Conservation (phyloP, 1,284 basidiomycete genomes). For the Caloboletus firmus region DNA sequence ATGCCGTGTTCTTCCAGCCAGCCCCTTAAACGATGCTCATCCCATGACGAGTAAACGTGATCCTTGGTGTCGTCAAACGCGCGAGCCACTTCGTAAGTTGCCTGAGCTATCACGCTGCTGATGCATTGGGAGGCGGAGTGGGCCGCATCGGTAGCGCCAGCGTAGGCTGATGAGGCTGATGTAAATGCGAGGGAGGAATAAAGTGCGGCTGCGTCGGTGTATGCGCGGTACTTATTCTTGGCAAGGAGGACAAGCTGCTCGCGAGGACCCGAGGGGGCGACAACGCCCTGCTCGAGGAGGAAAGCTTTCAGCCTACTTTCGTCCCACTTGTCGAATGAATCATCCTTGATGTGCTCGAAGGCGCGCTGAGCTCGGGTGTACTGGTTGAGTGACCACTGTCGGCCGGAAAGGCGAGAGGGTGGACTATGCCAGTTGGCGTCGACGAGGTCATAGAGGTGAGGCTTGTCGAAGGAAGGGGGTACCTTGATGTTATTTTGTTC, state of each 20-base stretch:
- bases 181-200: constrained; percentile 54
- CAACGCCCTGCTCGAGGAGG: constrained; percentile 83
- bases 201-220: constrained; percentile 53
- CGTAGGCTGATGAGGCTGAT: constrained; percentile 56
- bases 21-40: constrained; percentile 65
- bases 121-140: constrained; percentile 50
- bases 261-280: constrained; percentile 73
- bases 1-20: constrained; percentile 79
- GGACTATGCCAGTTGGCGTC: constrained; percentile 61
- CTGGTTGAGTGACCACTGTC: constrained; percentile 59
- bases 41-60: constrained; percentile 87
- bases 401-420: constrained; percentile 37
- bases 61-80: constrained; percentile 76
- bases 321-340: constrained; percentile 74
- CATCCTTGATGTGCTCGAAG: constrained; percentile 56
- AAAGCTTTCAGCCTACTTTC: constrained; percentile 80
- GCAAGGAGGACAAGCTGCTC: constrained; percentile 81
- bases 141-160: constrained; percentile 18
- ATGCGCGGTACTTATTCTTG: constrained; percentile 66
- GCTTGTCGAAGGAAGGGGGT: constrained; percentile 47
- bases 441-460: constrained; percentile 58
- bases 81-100: constrained; percentile 55
- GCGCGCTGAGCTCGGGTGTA: constrained; percentile 63
- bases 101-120: constrained; percentile 45
- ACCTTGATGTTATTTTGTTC: constrained; percentile 65